phyloP scores from a whole-genome alignment of 1,284 basidiomycete species.

The Leccinum angustisporum region DNA sequence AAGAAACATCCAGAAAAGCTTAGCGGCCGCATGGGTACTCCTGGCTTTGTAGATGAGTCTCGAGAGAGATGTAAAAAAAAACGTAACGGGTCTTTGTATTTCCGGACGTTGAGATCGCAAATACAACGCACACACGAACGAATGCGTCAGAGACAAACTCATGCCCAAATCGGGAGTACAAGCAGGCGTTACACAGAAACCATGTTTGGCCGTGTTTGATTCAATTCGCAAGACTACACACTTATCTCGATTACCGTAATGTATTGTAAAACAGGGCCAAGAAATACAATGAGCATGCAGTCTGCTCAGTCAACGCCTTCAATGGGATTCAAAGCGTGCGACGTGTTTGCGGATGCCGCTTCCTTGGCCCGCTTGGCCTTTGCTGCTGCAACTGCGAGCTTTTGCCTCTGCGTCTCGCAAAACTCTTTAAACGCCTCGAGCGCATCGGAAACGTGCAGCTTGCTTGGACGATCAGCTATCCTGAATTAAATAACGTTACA shows the following conservation, averaged over 20 bases:
- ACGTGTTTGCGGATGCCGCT: neutral
- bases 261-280: conserved; percentile 12
- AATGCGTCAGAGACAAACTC: conserved; percentile 8
- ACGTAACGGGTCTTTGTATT: neutral
- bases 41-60: neutral
- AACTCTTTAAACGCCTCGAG: conserved; percentile 49
- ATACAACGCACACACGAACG: neutral
- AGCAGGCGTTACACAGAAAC: conserved; percentile 17
- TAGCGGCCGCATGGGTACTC: neutral
- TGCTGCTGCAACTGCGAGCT: conserved; percentile 34
- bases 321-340: conserved; percentile 8
- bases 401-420: conserved; percentile 43
- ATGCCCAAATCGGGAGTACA: conserved; percentile 34
- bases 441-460: conserved; percentile 50
- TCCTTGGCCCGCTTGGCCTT: conserved; percentile 3
- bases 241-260: neutral
- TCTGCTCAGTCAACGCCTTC: conserved; percentile 32
- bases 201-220: conserved; percentile 11
- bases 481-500: conserved; percentile 30
- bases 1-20: neutral
- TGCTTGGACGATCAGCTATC: conserved; percentile 52
- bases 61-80: neutral
- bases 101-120: neutral
- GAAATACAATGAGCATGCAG: neutral
- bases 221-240: conserved; percentile 12